Conservation (phyloP, 2,329 filamentous ascomycete species). For the Trichoderma harzianum region DNA sequence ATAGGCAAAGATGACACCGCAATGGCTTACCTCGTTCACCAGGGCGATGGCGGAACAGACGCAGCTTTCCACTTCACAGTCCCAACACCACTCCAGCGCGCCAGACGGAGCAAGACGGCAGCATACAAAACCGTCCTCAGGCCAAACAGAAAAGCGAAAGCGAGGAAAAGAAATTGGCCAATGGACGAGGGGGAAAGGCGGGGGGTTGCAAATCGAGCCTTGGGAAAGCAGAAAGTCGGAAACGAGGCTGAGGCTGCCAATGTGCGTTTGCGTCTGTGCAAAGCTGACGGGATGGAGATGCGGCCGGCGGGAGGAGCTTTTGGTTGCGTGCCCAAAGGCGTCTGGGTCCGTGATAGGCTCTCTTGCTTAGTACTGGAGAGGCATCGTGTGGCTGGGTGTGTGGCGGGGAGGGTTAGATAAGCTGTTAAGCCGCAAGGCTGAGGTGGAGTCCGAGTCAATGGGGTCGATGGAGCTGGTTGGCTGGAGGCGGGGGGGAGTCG, state of each 20-base stretch:
- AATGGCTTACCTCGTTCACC: neutral
- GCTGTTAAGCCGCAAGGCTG: neutral
- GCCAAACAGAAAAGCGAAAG: neutral
- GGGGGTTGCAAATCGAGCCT: neutral
- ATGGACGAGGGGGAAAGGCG: neutral
- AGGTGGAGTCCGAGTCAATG: neutral
- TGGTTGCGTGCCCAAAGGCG: neutral
- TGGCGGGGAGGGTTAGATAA: neutral
- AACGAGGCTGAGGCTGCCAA: neutral
- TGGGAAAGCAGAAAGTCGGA: neutral
- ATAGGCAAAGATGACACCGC: neutral
- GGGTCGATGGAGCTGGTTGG: neutral
- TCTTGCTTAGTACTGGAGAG: neutral
- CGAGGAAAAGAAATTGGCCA: neutral
- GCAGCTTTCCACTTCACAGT: neutral
- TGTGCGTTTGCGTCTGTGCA: neutral
- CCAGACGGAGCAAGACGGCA: neutral
- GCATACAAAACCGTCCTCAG: neutral
- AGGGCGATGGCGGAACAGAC: neutral
- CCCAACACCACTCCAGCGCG: neutral
- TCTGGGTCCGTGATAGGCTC: neutral
- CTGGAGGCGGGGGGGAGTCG: neutral
- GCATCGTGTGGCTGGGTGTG: neutral
- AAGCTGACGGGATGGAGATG: neutral
- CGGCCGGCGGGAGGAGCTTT: neutral